A percentile compares a stretch with the other conserved stretches of the same genome.
Evolutionary conservation across 1,284 basidiomycete species (phyloP).

Genomic region (Ceratobasidium sp.): DNA sequence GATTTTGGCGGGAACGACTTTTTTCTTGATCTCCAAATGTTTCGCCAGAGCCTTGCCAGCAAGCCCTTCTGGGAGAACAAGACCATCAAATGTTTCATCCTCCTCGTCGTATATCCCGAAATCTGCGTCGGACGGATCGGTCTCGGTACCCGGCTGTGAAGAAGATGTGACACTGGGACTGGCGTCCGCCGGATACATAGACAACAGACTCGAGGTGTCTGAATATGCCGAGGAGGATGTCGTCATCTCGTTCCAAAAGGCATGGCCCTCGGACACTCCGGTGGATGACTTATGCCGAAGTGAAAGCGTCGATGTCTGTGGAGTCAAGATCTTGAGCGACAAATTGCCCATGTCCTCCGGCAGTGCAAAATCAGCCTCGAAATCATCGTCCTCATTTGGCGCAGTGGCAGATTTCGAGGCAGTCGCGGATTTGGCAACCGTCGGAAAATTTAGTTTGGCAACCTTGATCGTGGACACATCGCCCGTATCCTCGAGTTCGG

Average conservation of each 20-base stretch:
- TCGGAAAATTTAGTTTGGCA: slow-evolving; percentile 53
- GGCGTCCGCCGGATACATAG: slow-evolving; percentile 60
- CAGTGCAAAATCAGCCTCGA: slow-evolving; percentile 77
- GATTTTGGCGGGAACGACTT: slow-evolving; percentile 57
- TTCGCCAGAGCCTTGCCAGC: slow-evolving; percentile 70
- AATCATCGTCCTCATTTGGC: slow-evolving; percentile 65
- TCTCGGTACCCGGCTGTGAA: slow-evolving; percentile 70
- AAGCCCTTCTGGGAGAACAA: slow-evolving; percentile 71
- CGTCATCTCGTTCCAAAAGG: slow-evolving; percentile 77
- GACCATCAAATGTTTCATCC: slow-evolving; percentile 75
- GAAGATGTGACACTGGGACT: slow-evolving; percentile 66
- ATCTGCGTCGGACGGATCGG: slow-evolving; percentile 51
- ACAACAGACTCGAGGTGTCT: slow-evolving; percentile 77
- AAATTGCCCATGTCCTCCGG: slow-evolving; percentile 77
- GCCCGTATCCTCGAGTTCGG: slow-evolving; percentile 68
- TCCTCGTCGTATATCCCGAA: slow-evolving; percentile 55
- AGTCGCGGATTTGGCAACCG: slow-evolving; percentile 20
- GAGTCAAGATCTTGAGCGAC: slow-evolving; percentile 74
- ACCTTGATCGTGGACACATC: slow-evolving; percentile 81
- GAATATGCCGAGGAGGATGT: slow-evolving; percentile 76
- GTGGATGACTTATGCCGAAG: slow-evolving; percentile 56
- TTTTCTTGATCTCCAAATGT: slow-evolving; percentile 78
- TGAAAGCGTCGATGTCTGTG: slow-evolving; percentile 77
- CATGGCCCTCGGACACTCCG: background rate
- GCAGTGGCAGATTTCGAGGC: slow-evolving; percentile 51